phyloP scores from a whole-genome alignment of 2,329 filamentous ascomycete species.

The Penicillium sp. region DNA sequence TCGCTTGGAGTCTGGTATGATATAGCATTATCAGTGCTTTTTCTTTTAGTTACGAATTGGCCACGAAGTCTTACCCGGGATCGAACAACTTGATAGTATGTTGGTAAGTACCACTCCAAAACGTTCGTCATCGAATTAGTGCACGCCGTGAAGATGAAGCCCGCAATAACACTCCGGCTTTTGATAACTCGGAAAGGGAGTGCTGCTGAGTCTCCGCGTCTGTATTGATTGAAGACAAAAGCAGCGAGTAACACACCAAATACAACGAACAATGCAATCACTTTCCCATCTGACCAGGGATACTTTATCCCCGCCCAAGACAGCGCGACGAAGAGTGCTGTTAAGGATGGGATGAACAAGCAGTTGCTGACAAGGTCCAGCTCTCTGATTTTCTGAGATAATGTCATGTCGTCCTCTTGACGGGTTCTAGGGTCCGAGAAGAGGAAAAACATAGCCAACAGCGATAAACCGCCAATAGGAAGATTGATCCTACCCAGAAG shows the following conservation, averaged over 20 bases:
- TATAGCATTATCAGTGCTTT: not conserved
- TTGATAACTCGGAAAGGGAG: conserved; percentile 37
- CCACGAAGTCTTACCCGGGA: conserved; percentile 15
- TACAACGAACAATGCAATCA: not conserved
- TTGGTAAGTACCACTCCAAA: conserved; percentile 34
- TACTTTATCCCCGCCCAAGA: not conserved
- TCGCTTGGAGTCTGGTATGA: conserved; percentile 18
- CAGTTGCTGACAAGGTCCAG: conserved; percentile 31
- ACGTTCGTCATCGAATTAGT: conserved; percentile 26
- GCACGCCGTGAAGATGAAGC: conserved; percentile 25
- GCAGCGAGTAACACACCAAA: not conserved
- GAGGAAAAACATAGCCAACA: conserved; percentile 19
- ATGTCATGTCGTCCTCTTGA: conserved; percentile 10
- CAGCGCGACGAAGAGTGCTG: not conserved
- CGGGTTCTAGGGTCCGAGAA: conserved; percentile 20
- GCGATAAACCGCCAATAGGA: conserved; percentile 29
- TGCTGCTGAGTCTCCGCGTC: conserved; percentile 17
- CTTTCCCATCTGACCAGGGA: not conserved
- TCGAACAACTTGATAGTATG: conserved; percentile 38
- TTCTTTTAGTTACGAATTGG: conserved; percentile 11
- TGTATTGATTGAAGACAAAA: not conserved
- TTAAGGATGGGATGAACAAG: not conserved
- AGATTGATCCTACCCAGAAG: conserved; percentile 30
- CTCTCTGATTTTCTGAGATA: conserved; percentile 28
- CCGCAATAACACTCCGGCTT: conserved; percentile 29